phyloP scores from a whole-genome alignment of 768 basidiomycete species.

The Pholiota microspora region DNA sequence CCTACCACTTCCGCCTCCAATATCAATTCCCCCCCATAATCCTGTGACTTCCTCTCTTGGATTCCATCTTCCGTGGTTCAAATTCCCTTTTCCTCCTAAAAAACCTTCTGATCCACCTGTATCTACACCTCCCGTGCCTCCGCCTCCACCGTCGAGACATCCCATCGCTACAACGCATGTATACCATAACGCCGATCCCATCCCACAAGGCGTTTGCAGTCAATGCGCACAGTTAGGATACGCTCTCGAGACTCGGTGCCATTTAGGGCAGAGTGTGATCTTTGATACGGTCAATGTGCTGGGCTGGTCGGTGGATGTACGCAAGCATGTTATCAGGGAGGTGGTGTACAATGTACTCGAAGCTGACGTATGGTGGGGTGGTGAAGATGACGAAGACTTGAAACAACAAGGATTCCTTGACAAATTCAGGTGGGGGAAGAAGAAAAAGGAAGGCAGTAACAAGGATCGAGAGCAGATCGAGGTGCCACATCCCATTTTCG shows the following conservation, averaged over 20 bases:
- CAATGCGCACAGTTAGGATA: conserved; percentile 83
- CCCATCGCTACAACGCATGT: conserved; percentile 66
- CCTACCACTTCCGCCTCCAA: conserved; percentile 63
- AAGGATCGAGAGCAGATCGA: conserved; percentile 32
- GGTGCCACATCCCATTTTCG: conserved; percentile 60
- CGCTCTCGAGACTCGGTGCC: conserved; percentile 85
- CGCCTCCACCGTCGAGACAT: conserved; percentile 18
- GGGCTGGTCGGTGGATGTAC: conserved; percentile 79
- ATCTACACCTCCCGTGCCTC: conserved; percentile 9
- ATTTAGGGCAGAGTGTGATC: conserved; percentile 82
- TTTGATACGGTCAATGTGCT: conserved; percentile 86
- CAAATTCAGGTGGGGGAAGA: neutral
- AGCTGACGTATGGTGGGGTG: conserved; percentile 50
- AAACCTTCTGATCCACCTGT: conserved; percentile 11
- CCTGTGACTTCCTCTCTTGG: conserved; percentile 1
- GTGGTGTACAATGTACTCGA: conserved; percentile 65
- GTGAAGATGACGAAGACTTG: conserved; percentile 26
- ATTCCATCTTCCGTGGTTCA: conserved; percentile 13
- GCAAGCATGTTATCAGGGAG: conserved; percentile 71
- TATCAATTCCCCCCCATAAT: conserved; percentile 36
- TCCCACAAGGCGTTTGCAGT: conserved; percentile 83
- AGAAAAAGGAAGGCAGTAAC: neutral
- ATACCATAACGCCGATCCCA: conserved; percentile 92
- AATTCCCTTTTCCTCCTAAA: conserved; percentile 52
- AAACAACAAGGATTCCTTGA: conserved; percentile 21